Evolutionary conservation across 108 stramenopile genomes (phyloP).

Genomic region (Stephanodiscus minutulus): DNA sequence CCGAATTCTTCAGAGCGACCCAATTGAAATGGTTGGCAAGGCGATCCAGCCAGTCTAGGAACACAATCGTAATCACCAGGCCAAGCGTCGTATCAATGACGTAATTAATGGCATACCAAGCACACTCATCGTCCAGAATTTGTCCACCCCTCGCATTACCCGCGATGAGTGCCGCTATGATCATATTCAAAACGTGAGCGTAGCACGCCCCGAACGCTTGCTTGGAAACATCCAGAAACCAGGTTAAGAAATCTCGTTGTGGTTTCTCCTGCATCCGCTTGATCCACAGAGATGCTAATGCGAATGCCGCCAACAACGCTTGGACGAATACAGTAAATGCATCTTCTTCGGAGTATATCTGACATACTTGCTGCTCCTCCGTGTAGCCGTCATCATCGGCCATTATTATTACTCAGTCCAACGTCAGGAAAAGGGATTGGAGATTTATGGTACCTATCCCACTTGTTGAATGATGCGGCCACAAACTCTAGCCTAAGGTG

Average conservation of each 20-base stretch:
- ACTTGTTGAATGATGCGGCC: not conserved
- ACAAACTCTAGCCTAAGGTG: no score
- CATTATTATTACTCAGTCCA: slow-evolving; percentile 17
- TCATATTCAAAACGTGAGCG: slow-evolving; percentile 89
- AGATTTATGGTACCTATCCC: not conserved
- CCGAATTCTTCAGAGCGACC: slow-evolving; percentile 80
- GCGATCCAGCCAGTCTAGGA: slow-evolving; percentile 64
- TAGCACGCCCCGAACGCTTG: slow-evolving; percentile 89
- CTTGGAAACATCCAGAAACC: slow-evolving; percentile 88
- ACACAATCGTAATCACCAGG: slow-evolving; percentile 72
- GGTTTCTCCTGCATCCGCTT: slow-evolving; percentile 80
- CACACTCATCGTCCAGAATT: slow-evolving; percentile 83
- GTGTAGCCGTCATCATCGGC: slow-evolving; percentile 37
- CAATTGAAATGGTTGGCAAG: slow-evolving; percentile 71
- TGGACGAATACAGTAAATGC: slow-evolving; percentile 85
- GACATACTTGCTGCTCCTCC: slow-evolving; percentile 53
- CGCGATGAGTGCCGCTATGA: slow-evolving; percentile 80
- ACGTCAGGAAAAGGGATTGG: not conserved
- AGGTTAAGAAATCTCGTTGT: slow-evolving; percentile 75
- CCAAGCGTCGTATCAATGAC: slow-evolving; percentile 89
- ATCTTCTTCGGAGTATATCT: slow-evolving; percentile 83
- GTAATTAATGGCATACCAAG: slow-evolving; percentile 92
- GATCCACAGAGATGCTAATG: slow-evolving; percentile 75
- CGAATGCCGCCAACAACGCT: slow-evolving; percentile 71
- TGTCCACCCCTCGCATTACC: slow-evolving; percentile 57